Evolutionary conservation across 257 asterid genomes (phyloP).

Genomic region (Gentiana straminea): DNA sequence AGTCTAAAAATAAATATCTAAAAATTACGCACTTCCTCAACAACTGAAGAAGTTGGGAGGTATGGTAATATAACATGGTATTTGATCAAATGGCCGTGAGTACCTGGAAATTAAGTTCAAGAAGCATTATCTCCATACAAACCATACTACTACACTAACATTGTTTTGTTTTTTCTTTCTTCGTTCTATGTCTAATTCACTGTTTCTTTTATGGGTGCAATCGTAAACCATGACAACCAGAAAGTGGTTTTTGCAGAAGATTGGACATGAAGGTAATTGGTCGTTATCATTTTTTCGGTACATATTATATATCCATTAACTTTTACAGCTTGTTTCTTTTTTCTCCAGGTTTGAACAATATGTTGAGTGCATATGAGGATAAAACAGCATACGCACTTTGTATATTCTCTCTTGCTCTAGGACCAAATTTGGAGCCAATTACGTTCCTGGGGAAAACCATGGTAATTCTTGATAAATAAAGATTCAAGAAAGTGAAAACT

Average conservation of each 20-base stretch:
- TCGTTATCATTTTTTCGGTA: neutral
- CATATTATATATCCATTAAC: neutral
- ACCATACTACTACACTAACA: too few relatives aligned
- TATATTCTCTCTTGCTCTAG: constrained; percentile 80
- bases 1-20: too few relatives aligned
- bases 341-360: constrained; percentile 69
- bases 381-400: constrained; percentile 95
- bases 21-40: too few relatives aligned
- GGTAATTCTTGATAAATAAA: constrained; percentile 26
- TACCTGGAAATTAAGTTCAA: too few relatives aligned
- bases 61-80: too few relatives aligned
- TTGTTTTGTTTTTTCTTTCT: neutral
- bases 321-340: neutral
- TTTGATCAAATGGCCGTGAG: too few relatives aligned
- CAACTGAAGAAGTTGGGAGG: too few relatives aligned
- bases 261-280: constrained; percentile 75
- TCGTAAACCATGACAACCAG: constrained; percentile 34
- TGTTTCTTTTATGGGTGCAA: constrained; percentile 9
- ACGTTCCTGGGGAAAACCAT: constrained; percentile 73
- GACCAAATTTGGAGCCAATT: constrained; percentile 71
- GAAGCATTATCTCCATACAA: too few relatives aligned
- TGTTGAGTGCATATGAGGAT: constrained; percentile 87
- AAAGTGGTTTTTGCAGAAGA: constrained; percentile 94
- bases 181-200: constrained; percentile 9
- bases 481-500: too few relatives aligned